Evolutionary conservation across 768 basidiomycete species (phyloP).

Genomic region (Inosperma sp.): DNA sequence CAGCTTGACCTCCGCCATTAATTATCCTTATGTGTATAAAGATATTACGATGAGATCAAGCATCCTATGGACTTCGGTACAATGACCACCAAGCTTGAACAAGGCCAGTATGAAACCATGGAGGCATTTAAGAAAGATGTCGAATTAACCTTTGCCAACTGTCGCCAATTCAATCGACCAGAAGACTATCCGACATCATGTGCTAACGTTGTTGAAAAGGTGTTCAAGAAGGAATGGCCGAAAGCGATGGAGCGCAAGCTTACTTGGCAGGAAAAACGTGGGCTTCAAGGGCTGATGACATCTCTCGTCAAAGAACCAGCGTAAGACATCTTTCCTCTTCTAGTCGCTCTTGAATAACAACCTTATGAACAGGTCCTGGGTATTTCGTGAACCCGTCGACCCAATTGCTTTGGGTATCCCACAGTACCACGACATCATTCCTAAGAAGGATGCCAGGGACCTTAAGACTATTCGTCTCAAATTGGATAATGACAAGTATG

Average conservation of each 20-base stretch:
- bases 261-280: conserved; percentile 73
- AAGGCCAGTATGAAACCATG: conserved; percentile 71
- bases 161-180: conserved; percentile 87
- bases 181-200: conserved; percentile 68
- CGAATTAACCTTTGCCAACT: conserved; percentile 82
- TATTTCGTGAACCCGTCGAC: conserved; percentile 87
- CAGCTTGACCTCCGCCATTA: background rate
- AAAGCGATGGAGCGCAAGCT: conserved; percentile 71
- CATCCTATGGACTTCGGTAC: conserved; percentile 94
- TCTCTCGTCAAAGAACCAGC: conserved; percentile 63
- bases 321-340: conserved; percentile 36
- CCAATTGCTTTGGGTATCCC: conserved; percentile 79
- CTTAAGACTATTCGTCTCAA: conserved; percentile 75
- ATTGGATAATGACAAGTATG: conserved; percentile 80
- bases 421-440: conserved; percentile 83
- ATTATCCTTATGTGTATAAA: conserved; percentile 28
- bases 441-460: conserved; percentile 82
- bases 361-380: conserved; percentile 50
- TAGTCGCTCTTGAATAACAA: background rate
- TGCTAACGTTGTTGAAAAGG: conserved; percentile 68
- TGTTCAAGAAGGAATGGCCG: conserved; percentile 83
- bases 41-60: conserved; percentile 88
- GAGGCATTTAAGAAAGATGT: conserved; percentile 77
- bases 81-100: conserved; percentile 61
- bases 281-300: conserved; percentile 65